Evolutionary conservation across 208 protist genomes (phyloP), one percentile per base, ranked within the genome.

Genomic region (Acanthamoeba lenticulata): DNA sequence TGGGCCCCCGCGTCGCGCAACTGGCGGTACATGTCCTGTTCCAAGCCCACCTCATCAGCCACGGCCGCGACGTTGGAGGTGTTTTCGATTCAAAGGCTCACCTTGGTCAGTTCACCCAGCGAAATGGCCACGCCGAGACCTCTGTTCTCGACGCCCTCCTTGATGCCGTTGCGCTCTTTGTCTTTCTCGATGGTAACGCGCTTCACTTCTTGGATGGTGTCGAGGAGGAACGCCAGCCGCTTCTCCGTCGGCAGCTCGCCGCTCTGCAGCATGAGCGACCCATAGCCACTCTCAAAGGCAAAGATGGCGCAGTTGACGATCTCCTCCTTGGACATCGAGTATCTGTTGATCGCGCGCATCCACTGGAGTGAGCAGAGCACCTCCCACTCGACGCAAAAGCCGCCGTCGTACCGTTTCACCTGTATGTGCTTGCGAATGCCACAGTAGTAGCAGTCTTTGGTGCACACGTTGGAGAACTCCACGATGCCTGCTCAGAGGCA

Each of bases 391-490:
- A n/a, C n/a, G n/a, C n/a, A 45, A 19, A 32, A 27, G 38, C 3
- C 27, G 9, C 36, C 29, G 45, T 11, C 49, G 13, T 45, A 93
- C 27, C 52, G 34, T 24, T 74, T 74, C 32, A 88, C 55, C 24
- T 42, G 32, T 17, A 95, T 81, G 49, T 94, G 42, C 65, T 94
- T 95, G 9, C 95, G 88, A 32, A 97, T 97, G 21, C 96, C 96
- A 69, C 96, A 97, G 52, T 97, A 97, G 47, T 94, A 60, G 55
- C 96, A 97, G 42, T 95, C 49, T 29, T 97, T 97, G 29, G 79
- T 62, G 55, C 96, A 97, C 0, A 95, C 94, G 83, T 97, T 97
- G 17, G 95, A 97, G 89, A 97, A 97, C 77, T 97, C 96, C 21
- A 96, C 65, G 17, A 97, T 95, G 24, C 94, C 96, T 92, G 57